Base-by-base conservation (phyloP, 805 yeast genomes). In the Hanseniaspora meyeri region DNA sequence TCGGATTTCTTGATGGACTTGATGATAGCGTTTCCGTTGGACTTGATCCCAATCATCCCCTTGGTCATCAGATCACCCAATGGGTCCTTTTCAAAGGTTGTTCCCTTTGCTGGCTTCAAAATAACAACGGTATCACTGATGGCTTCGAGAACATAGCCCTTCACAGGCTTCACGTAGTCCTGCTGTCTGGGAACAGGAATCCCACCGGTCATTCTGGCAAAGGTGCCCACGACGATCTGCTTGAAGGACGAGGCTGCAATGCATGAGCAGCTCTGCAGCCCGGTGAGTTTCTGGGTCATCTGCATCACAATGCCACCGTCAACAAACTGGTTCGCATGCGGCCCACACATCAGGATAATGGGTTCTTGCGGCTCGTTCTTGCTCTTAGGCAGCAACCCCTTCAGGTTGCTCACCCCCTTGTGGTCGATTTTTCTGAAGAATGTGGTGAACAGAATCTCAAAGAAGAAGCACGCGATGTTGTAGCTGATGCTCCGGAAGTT, bases 111-210 rank as follows among this genome's bases (percentile, higher is more conserved):
- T 11, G 50, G 51, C n/a, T 39, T 45, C 16, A 46, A 6, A 7
- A 39, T 19, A 14, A 53, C 46, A 43, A 32, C 32, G 19, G 20
- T 47, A 2, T 47, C 57, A 65, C 61, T 68, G 5, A 75, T 75
- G 62, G 81, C 83, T 34, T 82, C 64, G 49, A 61, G 74, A 27
- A 90, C 81, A 51, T 71, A 74, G 1, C 97, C 97, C 0, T 74
- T 65, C n/a, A 82, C 95, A 3, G 72, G 66, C 36, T 66, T 72
- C 68, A 91, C 75, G 66, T 82, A 82, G 67, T 93, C 98, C 68
- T 93, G 97, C 2, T 96, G 89, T 62, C 98, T 77, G 16, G 80
- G 83, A 1, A 93, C 98, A 4, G 97, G 96, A 60, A 93, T 93
- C 1, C 96, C 75, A 71, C 83, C 75, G 60, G 87, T 87, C 59